phyloP scores from a whole-genome alignment of 495 filamentous ascomycete species.

The Penicillium herquei region DNA sequence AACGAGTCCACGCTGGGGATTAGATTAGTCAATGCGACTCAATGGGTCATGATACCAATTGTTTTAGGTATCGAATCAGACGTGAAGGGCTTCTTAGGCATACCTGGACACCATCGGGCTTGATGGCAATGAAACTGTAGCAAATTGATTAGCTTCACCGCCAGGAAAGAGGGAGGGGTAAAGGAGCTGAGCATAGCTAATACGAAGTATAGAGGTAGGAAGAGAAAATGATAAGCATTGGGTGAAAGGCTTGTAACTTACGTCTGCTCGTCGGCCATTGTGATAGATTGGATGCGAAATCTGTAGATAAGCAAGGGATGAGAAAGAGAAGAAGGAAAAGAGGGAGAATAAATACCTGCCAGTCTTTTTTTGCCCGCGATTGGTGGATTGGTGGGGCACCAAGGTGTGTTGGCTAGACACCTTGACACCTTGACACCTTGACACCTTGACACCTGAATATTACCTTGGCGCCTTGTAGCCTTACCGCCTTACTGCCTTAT shows the following conservation, averaged over 20 bases:
- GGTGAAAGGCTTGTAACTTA: slow-evolving; percentile 48
- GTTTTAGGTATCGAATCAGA: background rate
- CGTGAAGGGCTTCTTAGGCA: slow-evolving; percentile 19
- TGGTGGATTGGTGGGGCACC: slow-evolving; percentile 25
- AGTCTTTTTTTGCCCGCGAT: slow-evolving; percentile 22
- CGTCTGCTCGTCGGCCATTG: slow-evolving; percentile 93
- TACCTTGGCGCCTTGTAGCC: slow-evolving; percentile 8
- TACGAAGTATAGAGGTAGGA: slow-evolving; percentile 23
- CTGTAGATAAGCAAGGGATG: slow-evolving; percentile 25
- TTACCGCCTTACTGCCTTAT: slow-evolving; percentile 23
- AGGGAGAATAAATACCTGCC: slow-evolving; percentile 32
- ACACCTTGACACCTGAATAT: background rate
- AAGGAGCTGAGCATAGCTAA: slow-evolving; percentile 11
- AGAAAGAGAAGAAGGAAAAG: slow-evolving; percentile 28
- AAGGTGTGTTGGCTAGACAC: slow-evolving; percentile 15
- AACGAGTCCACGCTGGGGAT: slow-evolving; percentile 82
- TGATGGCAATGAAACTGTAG: slow-evolving; percentile 94
- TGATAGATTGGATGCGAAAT: slow-evolving; percentile 46
- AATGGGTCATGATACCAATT: slow-evolving; percentile 13
- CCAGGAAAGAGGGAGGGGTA: slow-evolving; percentile 23
- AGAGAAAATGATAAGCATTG: slow-evolving; percentile 8
- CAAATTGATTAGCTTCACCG: slow-evolving; percentile 47
- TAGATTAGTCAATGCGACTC: slow-evolving; percentile 20
- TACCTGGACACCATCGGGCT: slow-evolving; percentile 99
- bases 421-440: slow-evolving; percentile 9